Conservation (phyloP, 257 asterid genomes). For the Cordia subcordata region DNA sequence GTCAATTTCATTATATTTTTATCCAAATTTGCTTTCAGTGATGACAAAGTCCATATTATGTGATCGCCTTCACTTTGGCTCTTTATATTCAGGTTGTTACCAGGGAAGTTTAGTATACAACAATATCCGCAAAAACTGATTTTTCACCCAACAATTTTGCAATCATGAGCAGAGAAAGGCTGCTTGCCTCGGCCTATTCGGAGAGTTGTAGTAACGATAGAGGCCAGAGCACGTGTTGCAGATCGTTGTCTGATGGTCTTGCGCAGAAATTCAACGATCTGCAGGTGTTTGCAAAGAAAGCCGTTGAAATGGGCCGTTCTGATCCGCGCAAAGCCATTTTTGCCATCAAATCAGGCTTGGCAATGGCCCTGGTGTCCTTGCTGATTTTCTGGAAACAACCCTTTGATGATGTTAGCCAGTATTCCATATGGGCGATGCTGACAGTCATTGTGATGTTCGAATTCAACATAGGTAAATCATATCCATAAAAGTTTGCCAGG, state of each 20-base stretch:
- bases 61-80: not conserved
- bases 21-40: not conserved
- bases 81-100: not conserved
- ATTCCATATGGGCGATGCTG: conserved; percentile 46
- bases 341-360: conserved; percentile 39
- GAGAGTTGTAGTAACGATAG: conserved; percentile 20
- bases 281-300: conserved; percentile 21
- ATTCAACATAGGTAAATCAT: conserved; percentile 41
- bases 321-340: conserved; percentile 40
- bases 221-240: conserved; percentile 13
- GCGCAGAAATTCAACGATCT: conserved; percentile 4
- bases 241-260: not conserved
- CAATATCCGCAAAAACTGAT: not conserved
- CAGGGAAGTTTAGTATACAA: not conserved
- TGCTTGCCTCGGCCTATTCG: conserved; percentile 16
- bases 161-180: conserved; percentile 21
- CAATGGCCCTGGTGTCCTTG: conserved; percentile 36
- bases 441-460: conserved; percentile 52
- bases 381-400: conserved; percentile 43
- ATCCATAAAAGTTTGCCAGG: no score
- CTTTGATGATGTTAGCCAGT: conserved; percentile 30
- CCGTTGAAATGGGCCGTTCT: conserved; percentile 34
- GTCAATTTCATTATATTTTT: no score
- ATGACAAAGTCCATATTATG: not conserved
- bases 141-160: conserved; percentile 10